phyloP scores from a whole-genome alignment of 805 yeast species.

The Sugiyamaella marilandica region DNA sequence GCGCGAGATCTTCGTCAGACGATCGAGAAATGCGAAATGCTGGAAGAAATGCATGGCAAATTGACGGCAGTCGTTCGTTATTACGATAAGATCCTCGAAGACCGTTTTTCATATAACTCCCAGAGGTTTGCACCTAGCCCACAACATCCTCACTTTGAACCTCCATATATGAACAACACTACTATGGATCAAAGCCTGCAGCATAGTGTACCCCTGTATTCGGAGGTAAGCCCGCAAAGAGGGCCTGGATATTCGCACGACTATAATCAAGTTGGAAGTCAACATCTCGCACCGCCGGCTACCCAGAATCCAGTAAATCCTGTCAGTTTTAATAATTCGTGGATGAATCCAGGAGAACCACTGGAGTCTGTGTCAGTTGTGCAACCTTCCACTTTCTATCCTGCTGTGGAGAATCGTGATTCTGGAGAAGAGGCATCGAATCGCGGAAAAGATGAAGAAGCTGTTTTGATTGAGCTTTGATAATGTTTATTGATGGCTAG shows the following conservation, averaged over 20 bases:
- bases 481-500: not conserved
- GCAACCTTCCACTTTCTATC: not conserved
- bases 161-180: too few relatives aligned
- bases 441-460: slow-evolving; percentile 17
- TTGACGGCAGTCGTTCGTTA: slow-evolving; percentile 67
- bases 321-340: too few relatives aligned
- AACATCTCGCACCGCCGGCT: too few relatives aligned
- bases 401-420: not conserved
- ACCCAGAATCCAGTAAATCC: too few relatives aligned
- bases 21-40: slow-evolving; percentile 55
- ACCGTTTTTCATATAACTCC: slow-evolving; percentile 41
- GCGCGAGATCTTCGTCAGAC: slow-evolving; percentile 55
- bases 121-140: not conserved
- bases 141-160: too few relatives aligned
- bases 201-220: too few relatives aligned
- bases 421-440: not conserved
- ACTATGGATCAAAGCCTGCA: not conserved
- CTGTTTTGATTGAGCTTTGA: slow-evolving; percentile 23
- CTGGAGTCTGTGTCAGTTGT: too few relatives aligned
- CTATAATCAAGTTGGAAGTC: too few relatives aligned
- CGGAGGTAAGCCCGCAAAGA: too few relatives aligned
- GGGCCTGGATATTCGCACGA: too few relatives aligned
- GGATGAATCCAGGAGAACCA: too few relatives aligned
- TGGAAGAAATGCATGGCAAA: slow-evolving; percentile 71
- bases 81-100: slow-evolving; percentile 72